Evolutionary conservation across 2,329 filamentous ascomycete genomes (phyloP), one percentile per base, ranked within the genome.

Genomic region (Fusarium lyarnte): DNA sequence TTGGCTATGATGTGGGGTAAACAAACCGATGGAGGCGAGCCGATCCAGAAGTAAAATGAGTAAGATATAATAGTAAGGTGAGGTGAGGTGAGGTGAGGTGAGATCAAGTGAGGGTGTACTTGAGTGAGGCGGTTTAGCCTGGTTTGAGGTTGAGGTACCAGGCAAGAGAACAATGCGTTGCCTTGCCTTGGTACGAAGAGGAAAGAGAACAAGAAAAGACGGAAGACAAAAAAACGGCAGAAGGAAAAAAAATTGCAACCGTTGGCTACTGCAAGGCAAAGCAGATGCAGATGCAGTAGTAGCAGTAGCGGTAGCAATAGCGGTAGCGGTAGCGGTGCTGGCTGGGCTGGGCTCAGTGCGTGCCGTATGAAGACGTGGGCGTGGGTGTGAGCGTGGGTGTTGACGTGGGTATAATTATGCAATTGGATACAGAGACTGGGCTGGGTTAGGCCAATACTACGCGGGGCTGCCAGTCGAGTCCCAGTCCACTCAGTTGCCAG

Each of bases 1-100:
- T 66, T 75, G 76, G 76, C 55, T 74, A 63, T 63, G 59, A 62
- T 78, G 77, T 79, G 77, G 76, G 77, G 77, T 76, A 75, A 58
- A 60, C 23, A 59, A 63, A 59, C 59, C 63, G 65, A 60, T 38
- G 64, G 70, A 63, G 58, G 63, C 61, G 42, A 76, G 60, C 65
- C 69, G 60, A 70, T 63, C 52, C 64, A 60, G 53, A 63, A 52
- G 68, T 64, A 63, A 54, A 55, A 62, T 23, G 23, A 49, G 54
- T 19, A 49, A 58, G 53, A 57, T 57, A 57, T 36, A 36, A 49
- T 23, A 42, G 49, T 36, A 16, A 38, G 33, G 49, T 36, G n/a
- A 51, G 31, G n/a, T 49, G 39, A 38, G 33, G 49, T 36, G n/a
- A 51, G 31, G n/a, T 49, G 39, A 46, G 13, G 29, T 27, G 29